Evolutionary conservation across 768 basidiomycete genomes (phyloP).

Genomic region (Trametes sanguinea): DNA sequence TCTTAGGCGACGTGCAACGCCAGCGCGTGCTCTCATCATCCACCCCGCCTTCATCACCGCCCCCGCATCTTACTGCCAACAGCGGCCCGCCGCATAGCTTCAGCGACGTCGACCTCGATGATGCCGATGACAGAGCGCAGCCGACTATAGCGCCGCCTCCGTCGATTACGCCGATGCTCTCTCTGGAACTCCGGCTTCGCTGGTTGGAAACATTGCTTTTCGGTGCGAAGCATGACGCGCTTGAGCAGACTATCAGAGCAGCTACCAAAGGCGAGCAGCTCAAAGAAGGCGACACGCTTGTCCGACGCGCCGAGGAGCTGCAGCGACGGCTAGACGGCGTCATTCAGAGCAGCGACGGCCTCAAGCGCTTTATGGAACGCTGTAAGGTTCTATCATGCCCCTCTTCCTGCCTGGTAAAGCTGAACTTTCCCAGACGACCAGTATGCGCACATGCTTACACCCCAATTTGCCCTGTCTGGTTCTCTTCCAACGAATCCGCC

Average conservation of each 20-base stretch:
- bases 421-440: constrained; percentile 59
- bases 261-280: constrained; percentile 31
- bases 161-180: constrained; percentile 61
- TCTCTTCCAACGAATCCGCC: constrained; percentile 50
- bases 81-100: constrained; percentile 20
- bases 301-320: constrained; percentile 59
- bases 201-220: constrained; percentile 80
- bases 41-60: constrained; percentile 51
- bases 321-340: constrained; percentile 57
- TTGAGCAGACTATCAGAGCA: constrained; percentile 42
- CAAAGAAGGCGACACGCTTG: constrained; percentile 56
- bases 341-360: constrained; percentile 68
- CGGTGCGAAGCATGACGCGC: constrained; percentile 56
- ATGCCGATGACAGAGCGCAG: constrained; percentile 9
- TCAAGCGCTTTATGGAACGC: constrained; percentile 72
- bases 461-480: constrained; percentile 75
- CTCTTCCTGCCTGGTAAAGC: neutral
- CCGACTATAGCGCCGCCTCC: constrained; percentile 30
- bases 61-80: constrained; percentile 27
- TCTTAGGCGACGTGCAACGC: constrained; percentile 76
- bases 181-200: constrained; percentile 72
- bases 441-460: constrained; percentile 72
- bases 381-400: constrained; percentile 47
- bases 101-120: constrained; percentile 23
- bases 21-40: constrained; percentile 59